Evolutionary conservation across 1,284 basidiomycete species (phyloP).

Genomic region (Neolentinus lepideus): DNA sequence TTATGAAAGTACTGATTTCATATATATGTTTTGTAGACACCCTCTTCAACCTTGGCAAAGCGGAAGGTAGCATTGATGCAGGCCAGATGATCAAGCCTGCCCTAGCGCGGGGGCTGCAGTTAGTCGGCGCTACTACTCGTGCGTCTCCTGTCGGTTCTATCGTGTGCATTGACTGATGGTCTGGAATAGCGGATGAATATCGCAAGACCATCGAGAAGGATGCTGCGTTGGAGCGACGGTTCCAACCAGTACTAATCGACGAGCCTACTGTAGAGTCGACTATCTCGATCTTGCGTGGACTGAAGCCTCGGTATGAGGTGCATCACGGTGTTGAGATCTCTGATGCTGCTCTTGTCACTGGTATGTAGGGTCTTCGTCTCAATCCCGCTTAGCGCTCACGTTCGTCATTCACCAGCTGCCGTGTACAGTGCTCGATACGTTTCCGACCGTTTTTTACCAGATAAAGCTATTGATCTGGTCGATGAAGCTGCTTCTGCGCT

Average conservation of each 20-base stretch:
- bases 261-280: conserved; percentile 85
- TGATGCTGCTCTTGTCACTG: conserved; percentile 82
- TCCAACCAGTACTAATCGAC: conserved; percentile 83
- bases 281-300: conserved; percentile 83
- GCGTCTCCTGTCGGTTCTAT: conserved; percentile 18
- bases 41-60: conserved; percentile 83
- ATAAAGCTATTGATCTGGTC: conserved; percentile 87
- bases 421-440: conserved; percentile 81
- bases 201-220: conserved; percentile 90
- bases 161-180: neutral
- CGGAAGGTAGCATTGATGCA: conserved; percentile 88
- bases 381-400: neutral
- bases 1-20: neutral
- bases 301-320: conserved; percentile 81
- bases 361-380: too few species aligned
- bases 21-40: conserved; percentile 39
- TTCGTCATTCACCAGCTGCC: conserved; percentile 43
- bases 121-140: conserved; percentile 87
- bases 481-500: conserved; percentile 87
- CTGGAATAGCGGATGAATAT: conserved; percentile 71
- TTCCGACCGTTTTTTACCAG: conserved; percentile 81
- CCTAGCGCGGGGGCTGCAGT: conserved; percentile 77
- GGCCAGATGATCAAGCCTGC: conserved; percentile 91
- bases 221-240: conserved; percentile 83
- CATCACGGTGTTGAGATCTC: conserved; percentile 91